These are phyloP conservation scores for Penicillium flavigenum DNA, from an alignment of 495 filamentous ascomycete genomes.

Conservation along the genomic window DNA sequence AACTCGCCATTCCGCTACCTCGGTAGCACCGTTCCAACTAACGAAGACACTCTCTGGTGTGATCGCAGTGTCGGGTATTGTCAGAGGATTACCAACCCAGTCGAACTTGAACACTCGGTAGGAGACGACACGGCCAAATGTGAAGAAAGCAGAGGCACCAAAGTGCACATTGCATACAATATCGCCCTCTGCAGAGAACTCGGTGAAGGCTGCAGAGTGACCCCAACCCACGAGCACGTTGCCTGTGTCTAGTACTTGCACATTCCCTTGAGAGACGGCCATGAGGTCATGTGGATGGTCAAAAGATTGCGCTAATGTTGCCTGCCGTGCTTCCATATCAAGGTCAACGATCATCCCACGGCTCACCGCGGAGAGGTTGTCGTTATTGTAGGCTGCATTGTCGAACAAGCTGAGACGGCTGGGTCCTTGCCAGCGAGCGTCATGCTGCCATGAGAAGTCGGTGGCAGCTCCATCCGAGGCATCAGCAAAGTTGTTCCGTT, in stretches of 20 bases:
- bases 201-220: conserved; percentile 53
- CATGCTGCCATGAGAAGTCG: conserved; percentile 54
- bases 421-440: conserved; percentile 45
- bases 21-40: conserved; percentile 51
- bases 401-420: conserved; percentile 51
- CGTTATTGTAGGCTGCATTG: conserved; percentile 40
- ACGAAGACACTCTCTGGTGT: conserved; percentile 33
- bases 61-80: conserved; percentile 29
- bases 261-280: conserved; percentile 56
- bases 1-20: conserved; percentile 39
- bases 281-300: conserved; percentile 35
- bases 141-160: conserved; percentile 39
- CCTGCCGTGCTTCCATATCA: conserved; percentile 23
- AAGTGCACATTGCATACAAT: conserved; percentile 47
- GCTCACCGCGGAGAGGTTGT: conserved; percentile 22
- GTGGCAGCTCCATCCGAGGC: conserved; percentile 42
- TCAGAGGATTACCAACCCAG: conserved; percentile 39
- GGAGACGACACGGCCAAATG: conserved; percentile 39
- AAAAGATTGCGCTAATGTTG: conserved; percentile 28
- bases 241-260: conserved; percentile 53
- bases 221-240: conserved; percentile 61
- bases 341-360: conserved; percentile 36
- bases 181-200: conserved; percentile 52
- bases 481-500: conserved; percentile 47
- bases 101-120: conserved; percentile 38